A percentile compares a stretch with the other conserved stretches of the same genome.
Conservation (phyloP, 2,329 filamentous ascomycete genomes). For the Fonsecaea erecta region DNA sequence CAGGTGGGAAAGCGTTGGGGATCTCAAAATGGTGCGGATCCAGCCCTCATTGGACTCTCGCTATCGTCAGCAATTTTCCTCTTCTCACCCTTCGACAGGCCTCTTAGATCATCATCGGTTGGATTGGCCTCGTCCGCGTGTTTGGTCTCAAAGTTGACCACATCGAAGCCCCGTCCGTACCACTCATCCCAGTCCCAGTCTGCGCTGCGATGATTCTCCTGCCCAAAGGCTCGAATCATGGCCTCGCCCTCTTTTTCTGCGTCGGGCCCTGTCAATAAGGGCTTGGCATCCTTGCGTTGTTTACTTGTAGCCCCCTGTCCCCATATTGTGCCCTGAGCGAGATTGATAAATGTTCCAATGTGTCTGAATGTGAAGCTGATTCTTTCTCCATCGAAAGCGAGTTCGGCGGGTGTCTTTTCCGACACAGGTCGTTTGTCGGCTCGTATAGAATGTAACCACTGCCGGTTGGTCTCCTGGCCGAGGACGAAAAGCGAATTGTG, state of each 20-base stretch:
- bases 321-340: conserved; percentile 74
- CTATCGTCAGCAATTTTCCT: neutral
- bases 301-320: conserved; percentile 85
- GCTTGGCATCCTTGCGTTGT: conserved; percentile 60
- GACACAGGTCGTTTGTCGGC: conserved; percentile 74
- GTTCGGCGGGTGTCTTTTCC: conserved; percentile 72
- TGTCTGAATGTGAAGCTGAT: conserved; percentile 91
- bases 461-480: conserved; percentile 77
- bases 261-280: conserved; percentile 72
- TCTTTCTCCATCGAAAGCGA: conserved; percentile 73
- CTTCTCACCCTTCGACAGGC: conserved; percentile 8
- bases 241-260: conserved; percentile 62
- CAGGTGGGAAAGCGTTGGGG: neutral
- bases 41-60: neutral
- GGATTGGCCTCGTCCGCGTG: neutral
- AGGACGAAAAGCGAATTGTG: conserved; percentile 90
- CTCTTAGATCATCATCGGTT: neutral
- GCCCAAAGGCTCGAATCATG: conserved; percentile 79
- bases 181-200: conserved; percentile 73
- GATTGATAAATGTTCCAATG: conserved; percentile 82
- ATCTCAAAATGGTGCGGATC: conserved; percentile 7
- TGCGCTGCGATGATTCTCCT: conserved; percentile 78
- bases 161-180: conserved; percentile 85
- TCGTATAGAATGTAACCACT: conserved; percentile 91
- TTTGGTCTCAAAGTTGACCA: conserved; percentile 58